Percentiles rank a stretch among this genome's conserved stretches.
phyloP scores from a whole-genome alignment of 2,329 filamentous ascomycete genomes.

The Trichoderma atroviride region DNA sequence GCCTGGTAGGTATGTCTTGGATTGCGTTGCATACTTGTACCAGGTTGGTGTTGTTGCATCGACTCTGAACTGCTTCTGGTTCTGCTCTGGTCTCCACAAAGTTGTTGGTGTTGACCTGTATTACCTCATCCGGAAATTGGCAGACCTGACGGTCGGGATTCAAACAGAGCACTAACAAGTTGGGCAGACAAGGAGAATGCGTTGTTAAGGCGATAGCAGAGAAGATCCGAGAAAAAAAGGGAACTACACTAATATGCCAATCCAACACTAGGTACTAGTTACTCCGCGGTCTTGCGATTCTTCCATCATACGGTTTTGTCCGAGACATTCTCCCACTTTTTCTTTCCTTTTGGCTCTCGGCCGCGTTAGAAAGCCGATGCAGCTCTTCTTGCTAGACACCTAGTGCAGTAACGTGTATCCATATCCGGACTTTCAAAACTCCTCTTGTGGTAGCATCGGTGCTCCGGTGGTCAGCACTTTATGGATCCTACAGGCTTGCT shows the following conservation, averaged over 20 bases:
- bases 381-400: neutral
- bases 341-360: neutral
- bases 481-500: neutral
- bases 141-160: neutral
- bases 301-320: conserved; percentile 9
- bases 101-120: neutral
- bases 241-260: neutral
- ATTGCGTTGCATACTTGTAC: neutral
- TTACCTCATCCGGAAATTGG: neutral
- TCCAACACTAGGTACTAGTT: neutral
- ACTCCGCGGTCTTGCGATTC: conserved; percentile 5
- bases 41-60: neutral
- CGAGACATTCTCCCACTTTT: conserved; percentile 23
- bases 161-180: neutral
- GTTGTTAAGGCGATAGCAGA: neutral
- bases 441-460: conserved; percentile 2
- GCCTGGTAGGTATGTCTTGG: neutral
- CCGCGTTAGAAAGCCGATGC: neutral
- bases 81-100: neutral
- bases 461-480: conserved; percentile 10
- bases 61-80: neutral
- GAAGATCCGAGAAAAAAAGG: neutral
- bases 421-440: neutral
- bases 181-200: neutral
- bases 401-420: conserved; percentile 5